Evolutionary conservation across 768 basidiomycete species (phyloP).

Genomic region (Lanmaoa rubissima): DNA sequence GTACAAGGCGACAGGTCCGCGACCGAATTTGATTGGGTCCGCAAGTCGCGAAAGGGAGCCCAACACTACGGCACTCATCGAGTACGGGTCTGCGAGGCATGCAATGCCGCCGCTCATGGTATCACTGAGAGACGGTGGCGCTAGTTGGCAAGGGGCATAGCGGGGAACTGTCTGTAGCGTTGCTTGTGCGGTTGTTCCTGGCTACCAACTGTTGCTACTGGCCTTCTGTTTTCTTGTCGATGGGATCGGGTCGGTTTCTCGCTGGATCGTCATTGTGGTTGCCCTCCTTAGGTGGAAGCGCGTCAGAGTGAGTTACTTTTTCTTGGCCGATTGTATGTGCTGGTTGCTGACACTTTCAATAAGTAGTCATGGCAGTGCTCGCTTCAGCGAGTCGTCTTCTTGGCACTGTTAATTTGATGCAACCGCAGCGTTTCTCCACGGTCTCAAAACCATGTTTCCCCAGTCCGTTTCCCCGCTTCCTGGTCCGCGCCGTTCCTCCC

Average conservation of each 20-base stretch:
- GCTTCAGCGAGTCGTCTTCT: neutral
- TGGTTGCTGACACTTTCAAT: neutral
- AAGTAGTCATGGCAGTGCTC: neutral
- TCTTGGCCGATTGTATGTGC: neutral
- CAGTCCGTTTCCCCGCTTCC: neutral
- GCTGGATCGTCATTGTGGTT: neutral
- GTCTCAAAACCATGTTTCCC: neutral
- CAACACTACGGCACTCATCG: constrained; percentile 25
- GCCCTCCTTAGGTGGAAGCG: neutral
- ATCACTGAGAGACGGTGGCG: constrained; percentile 27
- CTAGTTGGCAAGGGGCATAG: constrained; percentile 9
- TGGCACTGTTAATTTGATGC: neutral
- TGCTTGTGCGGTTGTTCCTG: neutral
- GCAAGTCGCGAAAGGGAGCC: constrained; percentile 31
- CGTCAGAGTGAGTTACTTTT: constrained; percentile 3
- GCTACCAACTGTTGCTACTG: neutral
- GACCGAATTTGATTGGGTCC: constrained; percentile 46
- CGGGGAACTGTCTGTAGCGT: constrained; percentile 5
- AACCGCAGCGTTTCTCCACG: neutral
- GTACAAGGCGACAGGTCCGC: constrained; percentile 15
- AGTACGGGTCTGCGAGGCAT: constrained; percentile 34
- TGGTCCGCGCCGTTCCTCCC: neutral
- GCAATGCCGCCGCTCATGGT: constrained; percentile 29
- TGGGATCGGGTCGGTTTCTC: neutral
- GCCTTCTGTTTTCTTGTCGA: constrained; percentile 1